Evolutionary conservation across 768 basidiomycete species (phyloP).

Genomic region (Trametes punicea): DNA sequence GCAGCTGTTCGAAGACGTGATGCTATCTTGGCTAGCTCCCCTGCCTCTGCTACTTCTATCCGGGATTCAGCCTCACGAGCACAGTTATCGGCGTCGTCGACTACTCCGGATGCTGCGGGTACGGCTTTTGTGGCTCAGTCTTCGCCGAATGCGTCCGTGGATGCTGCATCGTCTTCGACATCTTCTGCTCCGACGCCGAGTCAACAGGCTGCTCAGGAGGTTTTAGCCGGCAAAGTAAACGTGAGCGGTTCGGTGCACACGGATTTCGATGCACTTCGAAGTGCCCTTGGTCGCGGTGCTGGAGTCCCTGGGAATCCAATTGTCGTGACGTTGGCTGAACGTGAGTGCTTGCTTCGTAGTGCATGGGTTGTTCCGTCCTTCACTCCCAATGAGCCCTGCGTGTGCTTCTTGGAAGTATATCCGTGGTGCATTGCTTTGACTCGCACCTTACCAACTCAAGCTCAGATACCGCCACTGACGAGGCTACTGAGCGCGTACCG

Average conservation of each 20-base stretch:
- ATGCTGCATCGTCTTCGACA: conserved; percentile 4
- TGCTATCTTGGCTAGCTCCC: conserved; percentile 45
- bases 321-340: conserved; percentile 78
- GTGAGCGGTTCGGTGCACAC: conserved; percentile 14
- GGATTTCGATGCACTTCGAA: conserved; percentile 42
- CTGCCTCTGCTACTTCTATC: conserved; percentile 12
- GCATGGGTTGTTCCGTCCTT: neutral
- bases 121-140: conserved; percentile 19
- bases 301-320: conserved; percentile 59
- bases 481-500: no score
- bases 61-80: conserved; percentile 6
- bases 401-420: neutral
- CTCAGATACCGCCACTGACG: no score
- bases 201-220: conserved; percentile 40
- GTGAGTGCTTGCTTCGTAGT: conserved; percentile 43
- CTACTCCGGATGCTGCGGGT: conserved; percentile 19
- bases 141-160: conserved; percentile 5
- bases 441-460: no score
- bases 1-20: conserved; percentile 70
- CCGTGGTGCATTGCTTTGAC: no score
- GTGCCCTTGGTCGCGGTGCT: conserved; percentile 41
- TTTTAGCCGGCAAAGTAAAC: conserved; percentile 28
- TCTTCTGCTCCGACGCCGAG: conserved; percentile 29
- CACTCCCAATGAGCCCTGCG: neutral
- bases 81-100: conserved; percentile 7